Conservation (phyloP, 208 protist species). For the Acanthamoeba royreba region DNA sequence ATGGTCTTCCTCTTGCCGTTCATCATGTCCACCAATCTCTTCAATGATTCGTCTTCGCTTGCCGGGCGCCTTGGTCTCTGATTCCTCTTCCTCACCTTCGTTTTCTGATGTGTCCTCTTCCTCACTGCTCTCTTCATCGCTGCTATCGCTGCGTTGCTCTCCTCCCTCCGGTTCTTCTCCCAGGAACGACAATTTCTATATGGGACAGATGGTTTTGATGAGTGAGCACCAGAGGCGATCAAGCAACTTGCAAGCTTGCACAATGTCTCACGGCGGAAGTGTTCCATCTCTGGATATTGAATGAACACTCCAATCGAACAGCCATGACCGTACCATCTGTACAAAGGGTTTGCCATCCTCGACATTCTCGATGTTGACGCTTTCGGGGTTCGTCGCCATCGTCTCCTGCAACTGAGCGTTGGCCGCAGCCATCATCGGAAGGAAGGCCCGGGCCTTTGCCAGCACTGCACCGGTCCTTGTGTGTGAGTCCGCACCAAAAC, state of each 20-base stretch:
- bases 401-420: not conserved
- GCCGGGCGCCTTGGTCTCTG: not conserved
- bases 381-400: not conserved
- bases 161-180: not conserved
- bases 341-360: constrained; percentile 31
- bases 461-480: not conserved
- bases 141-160: not conserved
- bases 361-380: constrained; percentile 29
- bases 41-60: not conserved
- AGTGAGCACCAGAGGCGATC: not conserved
- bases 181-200: not conserved
- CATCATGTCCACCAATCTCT: not conserved
- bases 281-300: not conserved
- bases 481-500: not conserved
- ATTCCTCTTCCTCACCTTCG: not conserved
- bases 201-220: not conserved
- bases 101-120: not conserved
- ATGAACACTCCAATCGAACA: no score
- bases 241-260: not conserved
- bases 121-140: not conserved
- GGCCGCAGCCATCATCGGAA: not conserved
- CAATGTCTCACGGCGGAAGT: not conserved
- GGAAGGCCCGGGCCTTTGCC: not conserved
- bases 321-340: constrained; percentile 10
- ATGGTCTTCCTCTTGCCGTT: not conserved